Conservation (phyloP, 2,329 filamentous ascomycete genomes). For the Colletotrichum orbiculare region DNA sequence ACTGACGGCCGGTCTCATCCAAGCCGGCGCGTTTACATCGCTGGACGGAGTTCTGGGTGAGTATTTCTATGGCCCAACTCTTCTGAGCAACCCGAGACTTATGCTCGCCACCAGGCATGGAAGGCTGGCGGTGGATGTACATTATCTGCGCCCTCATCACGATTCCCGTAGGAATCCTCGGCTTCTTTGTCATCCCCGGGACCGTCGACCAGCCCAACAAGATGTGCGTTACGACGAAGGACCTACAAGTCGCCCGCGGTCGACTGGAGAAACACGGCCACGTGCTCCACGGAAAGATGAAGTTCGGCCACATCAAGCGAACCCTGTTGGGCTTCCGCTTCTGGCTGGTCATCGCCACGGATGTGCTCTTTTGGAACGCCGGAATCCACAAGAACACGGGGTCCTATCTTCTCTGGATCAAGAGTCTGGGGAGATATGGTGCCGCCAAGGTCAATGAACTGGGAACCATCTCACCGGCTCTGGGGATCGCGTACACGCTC, state of each 20-base stretch:
- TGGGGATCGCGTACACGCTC: slow-evolving; percentile 15
- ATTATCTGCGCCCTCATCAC: slow-evolving; percentile 65
- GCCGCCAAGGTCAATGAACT: slow-evolving; percentile 62
- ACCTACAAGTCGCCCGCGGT: slow-evolving; percentile 39
- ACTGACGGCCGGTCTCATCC: slow-evolving; percentile 61
- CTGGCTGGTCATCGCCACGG: slow-evolving; percentile 48
- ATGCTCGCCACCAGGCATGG: slow-evolving; percentile 43
- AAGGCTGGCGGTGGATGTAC: slow-evolving; percentile 67
- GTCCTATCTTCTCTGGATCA: slow-evolving; percentile 53
- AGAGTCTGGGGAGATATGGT: slow-evolving; percentile 54
- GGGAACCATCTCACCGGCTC: slow-evolving; percentile 39
- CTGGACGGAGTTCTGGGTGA: slow-evolving; percentile 53
- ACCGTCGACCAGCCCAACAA: slow-evolving; percentile 58
- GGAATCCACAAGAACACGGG: slow-evolving; percentile 51
- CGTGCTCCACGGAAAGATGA: slow-evolving; percentile 49
- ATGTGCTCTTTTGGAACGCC: slow-evolving; percentile 59
- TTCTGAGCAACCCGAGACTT: not conserved
- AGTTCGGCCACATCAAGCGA: slow-evolving; percentile 43
- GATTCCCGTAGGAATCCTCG: slow-evolving; percentile 62
- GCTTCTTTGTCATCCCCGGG: slow-evolving; percentile 63
- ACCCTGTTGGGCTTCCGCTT: slow-evolving; percentile 54
- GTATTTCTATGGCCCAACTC: not conserved
- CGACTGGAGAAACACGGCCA: slow-evolving; percentile 55
- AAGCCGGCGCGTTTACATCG: slow-evolving; percentile 52
- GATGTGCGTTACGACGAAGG: slow-evolving; percentile 50